Conservation (phyloP, 1,139 yeast species). For the Zygotorulaspora mrakii region DNA sequence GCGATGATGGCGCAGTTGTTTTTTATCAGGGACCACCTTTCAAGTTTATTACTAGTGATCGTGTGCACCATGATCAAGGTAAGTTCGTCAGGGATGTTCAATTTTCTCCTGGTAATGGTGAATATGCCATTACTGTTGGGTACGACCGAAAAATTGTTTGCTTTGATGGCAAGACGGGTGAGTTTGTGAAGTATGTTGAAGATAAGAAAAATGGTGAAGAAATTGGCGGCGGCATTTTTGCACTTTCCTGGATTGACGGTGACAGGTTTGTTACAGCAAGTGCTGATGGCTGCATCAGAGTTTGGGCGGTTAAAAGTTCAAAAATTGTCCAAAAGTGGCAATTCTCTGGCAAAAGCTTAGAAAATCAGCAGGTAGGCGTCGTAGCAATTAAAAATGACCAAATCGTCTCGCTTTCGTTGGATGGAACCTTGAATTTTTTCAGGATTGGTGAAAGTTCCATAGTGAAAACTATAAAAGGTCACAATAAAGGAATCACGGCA, state of each 20-base stretch:
- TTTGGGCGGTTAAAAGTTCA: slow-evolving; percentile 52
- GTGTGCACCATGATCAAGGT: slow-evolving; percentile 59
- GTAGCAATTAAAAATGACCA: slow-evolving; percentile 55
- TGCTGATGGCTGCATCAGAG: slow-evolving; percentile 72
- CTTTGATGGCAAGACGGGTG: slow-evolving; percentile 89
- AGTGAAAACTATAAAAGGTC: slow-evolving; percentile 57
- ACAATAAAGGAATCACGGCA: slow-evolving; percentile 75
- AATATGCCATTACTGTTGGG: slow-evolving; percentile 74
- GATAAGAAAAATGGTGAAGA: slow-evolving; percentile 46
- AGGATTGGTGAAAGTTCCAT: slow-evolving; percentile 38
- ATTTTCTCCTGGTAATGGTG: slow-evolving; percentile 74
- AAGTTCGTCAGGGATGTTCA: slow-evolving; percentile 78
- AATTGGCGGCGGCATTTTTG: slow-evolving; percentile 68
- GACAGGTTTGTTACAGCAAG: slow-evolving; percentile 68
- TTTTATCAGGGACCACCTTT: slow-evolving; percentile 93
- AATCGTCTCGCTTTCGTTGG: slow-evolving; percentile 63
- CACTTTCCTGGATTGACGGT: slow-evolving; percentile 69
- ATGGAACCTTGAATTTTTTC: slow-evolving; percentile 59
- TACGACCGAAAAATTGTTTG: slow-evolving; percentile 74
- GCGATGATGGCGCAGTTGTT: slow-evolving; percentile 82
- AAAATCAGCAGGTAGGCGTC: slow-evolving; percentile 78
- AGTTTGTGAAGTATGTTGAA: slow-evolving; percentile 49
- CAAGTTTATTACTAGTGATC: slow-evolving; percentile 68
- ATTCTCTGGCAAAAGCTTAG: slow-evolving; percentile 43
- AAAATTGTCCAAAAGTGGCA: slow-evolving; percentile 44